Conservation (phyloP, 805 yeast species). For the Cyberlindnera sargentensis region DNA sequence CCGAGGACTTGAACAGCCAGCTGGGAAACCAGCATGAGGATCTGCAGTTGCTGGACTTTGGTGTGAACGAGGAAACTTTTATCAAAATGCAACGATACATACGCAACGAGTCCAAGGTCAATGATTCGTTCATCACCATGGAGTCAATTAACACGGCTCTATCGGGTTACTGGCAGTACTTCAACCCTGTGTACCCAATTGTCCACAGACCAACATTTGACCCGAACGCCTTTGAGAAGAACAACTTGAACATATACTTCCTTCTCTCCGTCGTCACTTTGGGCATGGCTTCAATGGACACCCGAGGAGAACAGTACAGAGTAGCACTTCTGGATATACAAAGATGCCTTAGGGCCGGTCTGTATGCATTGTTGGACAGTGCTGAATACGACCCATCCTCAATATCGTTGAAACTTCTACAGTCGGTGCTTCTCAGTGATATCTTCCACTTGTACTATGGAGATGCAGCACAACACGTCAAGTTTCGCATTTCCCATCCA, state of each 20-base stretch:
- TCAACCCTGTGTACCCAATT: slow-evolving; percentile 32
- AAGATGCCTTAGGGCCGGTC: slow-evolving; percentile 12
- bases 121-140: not conserved
- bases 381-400: slow-evolving; percentile 6
- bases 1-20: not conserved
- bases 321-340: slow-evolving; percentile 11
- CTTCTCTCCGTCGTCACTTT: slow-evolving; percentile 13
- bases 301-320: not conserved
- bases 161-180: slow-evolving; percentile 29
- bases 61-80: slow-evolving; percentile 1
- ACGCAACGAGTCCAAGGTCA: not conserved
- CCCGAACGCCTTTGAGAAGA: slow-evolving; percentile 4
- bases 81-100: slow-evolving; percentile 1
- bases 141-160: slow-evolving; percentile 17
- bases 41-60: slow-evolving; percentile 2
- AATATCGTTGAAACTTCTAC: slow-evolving; percentile 19
- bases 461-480: slow-evolving; percentile 12
- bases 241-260: slow-evolving; percentile 6
- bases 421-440: slow-evolving; percentile 21
- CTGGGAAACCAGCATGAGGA: not conserved
- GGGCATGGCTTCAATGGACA: slow-evolving; percentile 19
- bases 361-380: slow-evolving; percentile 9
- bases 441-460: slow-evolving; percentile 24
- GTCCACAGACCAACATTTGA: slow-evolving; percentile 31
- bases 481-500: slow-evolving; percentile 20